Evolutionary conservation across 305 asterid genomes (phyloP).

Genomic region (Fraxinus albicans): DNA sequence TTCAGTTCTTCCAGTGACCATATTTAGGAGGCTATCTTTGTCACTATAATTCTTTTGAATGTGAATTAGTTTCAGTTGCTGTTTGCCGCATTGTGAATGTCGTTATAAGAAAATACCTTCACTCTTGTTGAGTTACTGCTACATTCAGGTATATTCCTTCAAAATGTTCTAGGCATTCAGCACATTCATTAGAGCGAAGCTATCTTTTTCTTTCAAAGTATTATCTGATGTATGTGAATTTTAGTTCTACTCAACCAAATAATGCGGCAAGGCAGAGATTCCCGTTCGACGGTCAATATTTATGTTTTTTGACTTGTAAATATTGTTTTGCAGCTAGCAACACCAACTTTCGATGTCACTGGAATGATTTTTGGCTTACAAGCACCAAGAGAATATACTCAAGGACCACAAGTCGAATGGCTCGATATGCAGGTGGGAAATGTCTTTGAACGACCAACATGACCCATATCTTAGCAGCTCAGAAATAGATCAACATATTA

Average conservation of each 20-base stretch:
- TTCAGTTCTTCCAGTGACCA: not conserved
- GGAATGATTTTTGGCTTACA: constrained; percentile 64
- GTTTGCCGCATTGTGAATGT: not conserved
- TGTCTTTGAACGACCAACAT: constrained; percentile 54
- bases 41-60: not conserved
- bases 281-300: not conserved
- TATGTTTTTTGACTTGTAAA: not conserved
- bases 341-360: constrained; percentile 48
- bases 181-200: not conserved
- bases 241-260: not conserved
- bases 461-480: constrained; percentile 19
- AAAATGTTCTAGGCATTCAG: not conserved
- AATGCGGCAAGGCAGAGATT: not conserved
- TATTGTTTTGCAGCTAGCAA: constrained; percentile 51
- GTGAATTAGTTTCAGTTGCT: not conserved
- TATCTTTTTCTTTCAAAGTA: not conserved
- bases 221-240: not conserved
- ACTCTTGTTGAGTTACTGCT: not conserved
- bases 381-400: constrained; percentile 55
- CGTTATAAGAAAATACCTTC: not conserved
- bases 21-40: not conserved
- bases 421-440: constrained; percentile 80
- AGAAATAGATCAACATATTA: not conserved
- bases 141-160: not conserved
- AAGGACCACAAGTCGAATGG: constrained; percentile 75